Percentiles rank a stretch among this genome's conserved stretches.
Evolutionary conservation across 805 yeast genomes (phyloP).

Genomic region (Saturnispora gosingensis): DNA sequence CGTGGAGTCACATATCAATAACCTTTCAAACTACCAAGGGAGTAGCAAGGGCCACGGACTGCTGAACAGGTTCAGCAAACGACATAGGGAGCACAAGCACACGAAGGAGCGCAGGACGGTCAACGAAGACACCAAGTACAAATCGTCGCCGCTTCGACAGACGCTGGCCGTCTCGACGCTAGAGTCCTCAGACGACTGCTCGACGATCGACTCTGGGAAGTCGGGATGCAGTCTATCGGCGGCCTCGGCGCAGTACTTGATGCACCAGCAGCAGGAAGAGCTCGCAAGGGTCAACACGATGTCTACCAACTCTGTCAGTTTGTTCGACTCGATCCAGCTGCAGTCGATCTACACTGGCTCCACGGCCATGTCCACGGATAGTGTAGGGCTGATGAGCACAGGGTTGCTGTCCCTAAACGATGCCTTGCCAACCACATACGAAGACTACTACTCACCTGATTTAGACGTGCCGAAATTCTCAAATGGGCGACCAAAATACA

Average conservation of each 20-base stretch:
- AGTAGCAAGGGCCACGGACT: background rate
- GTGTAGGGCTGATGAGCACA: background rate
- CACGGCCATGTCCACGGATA: slow-evolving; percentile 14
- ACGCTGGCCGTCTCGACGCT: slow-evolving; percentile 18
- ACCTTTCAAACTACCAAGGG: slow-evolving; percentile 6
- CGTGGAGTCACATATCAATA: slow-evolving; percentile 22
- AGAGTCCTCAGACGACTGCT: slow-evolving; percentile 19
- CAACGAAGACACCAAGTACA: slow-evolving; percentile 14
- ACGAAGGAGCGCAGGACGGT: background rate
- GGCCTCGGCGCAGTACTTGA: slow-evolving; percentile 9
- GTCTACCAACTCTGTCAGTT: slow-evolving; percentile 11
- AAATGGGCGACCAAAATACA: slow-evolving; percentile 55
- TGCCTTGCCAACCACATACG: slow-evolving; percentile 43
- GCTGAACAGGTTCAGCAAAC: background rate
- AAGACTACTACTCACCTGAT: slow-evolving; percentile 52
- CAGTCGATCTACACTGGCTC: slow-evolving; percentile 23
- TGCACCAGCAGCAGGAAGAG: slow-evolving; percentile 11
- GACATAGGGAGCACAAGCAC: background rate
- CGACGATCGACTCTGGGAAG: slow-evolving; percentile 18
- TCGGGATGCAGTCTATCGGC: slow-evolving; percentile 13
- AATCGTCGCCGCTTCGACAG: slow-evolving; percentile 26
- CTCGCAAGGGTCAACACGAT: slow-evolving; percentile 8
- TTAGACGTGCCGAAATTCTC: slow-evolving; percentile 39
- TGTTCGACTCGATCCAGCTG: slow-evolving; percentile 19
- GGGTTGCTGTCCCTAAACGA: slow-evolving; percentile 31